Base-by-base conservation (phyloP, 345 rosid species). In the Salix arbutifolia region DNA sequence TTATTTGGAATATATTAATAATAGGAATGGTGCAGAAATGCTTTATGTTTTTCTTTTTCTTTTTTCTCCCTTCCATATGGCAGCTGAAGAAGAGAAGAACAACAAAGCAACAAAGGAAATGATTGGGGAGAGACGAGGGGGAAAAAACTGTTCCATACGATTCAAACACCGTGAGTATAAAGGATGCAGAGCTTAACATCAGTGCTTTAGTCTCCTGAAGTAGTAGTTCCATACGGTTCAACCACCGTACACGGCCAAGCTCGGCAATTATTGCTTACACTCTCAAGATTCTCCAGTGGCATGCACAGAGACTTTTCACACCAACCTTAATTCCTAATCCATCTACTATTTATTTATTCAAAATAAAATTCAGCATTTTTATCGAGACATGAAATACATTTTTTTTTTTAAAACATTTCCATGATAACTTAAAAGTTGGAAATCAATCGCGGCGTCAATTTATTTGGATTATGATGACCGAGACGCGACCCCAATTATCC, bases 151-250 rank as follows among this genome's bases (percentile, higher is more conserved):
- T 42, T 42, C 46, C 46, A 42, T 42, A 42, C 46, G 46, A 10
- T 42, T 42, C 46, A 42, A 42, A 42, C 46, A 42, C 46, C 46
- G 14, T 0, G 11, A 11, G 46, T 11, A 14, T 42, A 42, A 11
- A 42, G 13, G 46, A 42, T 42, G 46, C 46, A 42, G 13, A 42
- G 46, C 46, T 42, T 4, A 10, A 11, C 46, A 11, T 42, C n/a
- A n/a, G n/a, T 33, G 35, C 35, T 40, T 10, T 40, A 40, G 44
- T 10, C 44, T 10, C 44, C 12, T 10, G 13, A 40, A 10, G 44
- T 40, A 33, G 35, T 35, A 42, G 67, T 74, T 80, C 79, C 73
- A 31, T 74, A 76, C 81, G 83, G 11, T 71, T 85, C 73, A 71
- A 70, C 69, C 38, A 67, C 56, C 21, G 21, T 17, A 42, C 14